phyloP scores from a whole-genome alignment of 1,284 basidiomycete genomes.

The Rhizoctonia solani region DNA sequence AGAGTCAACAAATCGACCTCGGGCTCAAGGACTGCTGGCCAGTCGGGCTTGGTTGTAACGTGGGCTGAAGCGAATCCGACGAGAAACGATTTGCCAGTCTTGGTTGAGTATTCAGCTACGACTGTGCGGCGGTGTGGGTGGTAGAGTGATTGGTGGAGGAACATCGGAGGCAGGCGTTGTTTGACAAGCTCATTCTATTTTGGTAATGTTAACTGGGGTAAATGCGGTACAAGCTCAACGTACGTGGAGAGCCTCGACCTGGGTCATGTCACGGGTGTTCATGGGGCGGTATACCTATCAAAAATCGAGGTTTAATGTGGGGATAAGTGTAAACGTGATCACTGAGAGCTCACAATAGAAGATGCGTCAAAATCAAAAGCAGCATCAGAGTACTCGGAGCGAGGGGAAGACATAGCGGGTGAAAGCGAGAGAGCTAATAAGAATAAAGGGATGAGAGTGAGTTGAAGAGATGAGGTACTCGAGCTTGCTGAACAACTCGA shows the following conservation, averaged over 20 bases:
- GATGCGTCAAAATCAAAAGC: conserved; percentile 24
- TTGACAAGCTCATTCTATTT: conserved; percentile 12
- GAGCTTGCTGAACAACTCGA: not conserved
- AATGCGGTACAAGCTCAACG: conserved; percentile 1
- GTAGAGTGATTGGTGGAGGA: conserved; percentile 28
- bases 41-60: conserved; percentile 21
- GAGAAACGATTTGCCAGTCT: not conserved
- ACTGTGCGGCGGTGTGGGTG: conserved; percentile 24
- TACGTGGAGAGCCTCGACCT: conserved; percentile 25
- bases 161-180: conserved; percentile 19
- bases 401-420: conserved; percentile 25
- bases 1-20: conserved; percentile 24
- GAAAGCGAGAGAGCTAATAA: not conserved
- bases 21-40: conserved; percentile 15
- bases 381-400: conserved; percentile 25
- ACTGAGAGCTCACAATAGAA: conserved; percentile 6
- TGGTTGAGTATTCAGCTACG: not conserved
- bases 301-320: not conserved
- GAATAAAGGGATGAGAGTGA: not conserved
- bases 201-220: not conserved
- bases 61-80: conserved; percentile 20
- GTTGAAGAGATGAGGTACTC: not conserved
- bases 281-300: conserved; percentile 21
- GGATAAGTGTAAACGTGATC: not conserved
- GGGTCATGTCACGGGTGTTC: conserved; percentile 17